Percentiles rank a stretch among this genome's conserved stretches.
phyloP scores from a whole-genome alignment of 2,329 filamentous ascomycete genomes.

The Magnaporthiopsis incrustans region DNA sequence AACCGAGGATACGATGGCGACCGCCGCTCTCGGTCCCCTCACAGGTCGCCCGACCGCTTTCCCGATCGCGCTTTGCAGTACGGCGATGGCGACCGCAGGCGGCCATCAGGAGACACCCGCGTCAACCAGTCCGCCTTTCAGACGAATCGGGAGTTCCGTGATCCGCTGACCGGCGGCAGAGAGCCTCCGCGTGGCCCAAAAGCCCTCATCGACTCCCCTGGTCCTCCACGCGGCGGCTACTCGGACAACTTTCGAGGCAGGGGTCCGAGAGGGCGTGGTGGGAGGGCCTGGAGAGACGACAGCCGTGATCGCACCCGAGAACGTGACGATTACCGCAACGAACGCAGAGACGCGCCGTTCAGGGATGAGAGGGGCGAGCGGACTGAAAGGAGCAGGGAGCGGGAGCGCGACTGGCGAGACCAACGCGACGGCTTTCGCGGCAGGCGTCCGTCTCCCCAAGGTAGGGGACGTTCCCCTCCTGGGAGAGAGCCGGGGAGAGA shows the following conservation, averaged over 20 bases:
- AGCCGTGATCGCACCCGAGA: slow-evolving; percentile 53
- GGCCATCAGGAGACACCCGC: slow-evolving; percentile 52
- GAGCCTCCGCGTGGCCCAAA: slow-evolving; percentile 79
- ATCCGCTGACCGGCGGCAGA: slow-evolving; percentile 46
- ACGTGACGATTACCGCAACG: slow-evolving; percentile 53
- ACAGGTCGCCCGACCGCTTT: slow-evolving; percentile 62
- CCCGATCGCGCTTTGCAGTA: slow-evolving; percentile 45
- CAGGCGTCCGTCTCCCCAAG: slow-evolving; percentile 52
- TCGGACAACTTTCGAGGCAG: slow-evolving; percentile 56
- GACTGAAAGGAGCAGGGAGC: slow-evolving; percentile 50
- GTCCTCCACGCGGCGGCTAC: slow-evolving; percentile 60
- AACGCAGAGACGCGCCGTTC: slow-evolving; percentile 39
- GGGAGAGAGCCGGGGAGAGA: slow-evolving; percentile 49
- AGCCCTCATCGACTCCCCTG: slow-evolving; percentile 63
- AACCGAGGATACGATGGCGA: slow-evolving; percentile 54
- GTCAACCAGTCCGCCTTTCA: slow-evolving; percentile 53
- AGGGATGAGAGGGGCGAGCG: slow-evolving; percentile 54
- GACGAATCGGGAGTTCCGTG: slow-evolving; percentile 49
- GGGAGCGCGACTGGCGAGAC: slow-evolving; percentile 44
- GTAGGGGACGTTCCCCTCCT: slow-evolving; percentile 55
- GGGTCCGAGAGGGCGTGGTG: slow-evolving; percentile 41
- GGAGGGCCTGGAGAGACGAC: slow-evolving; percentile 53
- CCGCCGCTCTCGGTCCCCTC: slow-evolving; percentile 55
- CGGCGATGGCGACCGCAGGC: slow-evolving; percentile 59
- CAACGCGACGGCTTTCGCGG: slow-evolving; percentile 46